These are phyloP conservation scores for Kluyveromyces starmeri DNA, from an alignment of 805 yeast species.

Conservation along the genomic window DNA sequence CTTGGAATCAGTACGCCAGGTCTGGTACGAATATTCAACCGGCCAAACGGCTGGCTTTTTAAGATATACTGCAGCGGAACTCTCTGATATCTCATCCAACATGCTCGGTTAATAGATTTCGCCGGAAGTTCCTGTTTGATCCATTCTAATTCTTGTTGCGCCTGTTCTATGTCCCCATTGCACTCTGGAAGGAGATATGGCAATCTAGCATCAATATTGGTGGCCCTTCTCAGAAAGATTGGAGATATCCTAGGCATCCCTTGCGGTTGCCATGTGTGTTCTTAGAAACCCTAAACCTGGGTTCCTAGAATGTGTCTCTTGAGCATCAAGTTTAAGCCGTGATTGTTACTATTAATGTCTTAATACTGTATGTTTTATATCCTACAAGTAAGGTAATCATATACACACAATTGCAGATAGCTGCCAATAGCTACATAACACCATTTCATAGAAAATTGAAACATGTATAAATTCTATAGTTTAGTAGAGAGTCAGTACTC, in stretches of 20 bases:
- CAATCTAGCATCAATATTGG: constrained; percentile 11
- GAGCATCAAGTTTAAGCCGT: no score
- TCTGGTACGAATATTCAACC: constrained; percentile 48
- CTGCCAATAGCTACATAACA: no score
- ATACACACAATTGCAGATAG: no score
- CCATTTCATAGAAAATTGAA: no score
- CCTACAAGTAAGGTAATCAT: no score
- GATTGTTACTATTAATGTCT: no score
- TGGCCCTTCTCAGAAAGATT: constrained; percentile 10
- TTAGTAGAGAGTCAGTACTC: constrained; percentile 9
- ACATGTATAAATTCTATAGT: no score
- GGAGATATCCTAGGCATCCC: constrained; percentile 22
- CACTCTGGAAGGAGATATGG: constrained; percentile 25
- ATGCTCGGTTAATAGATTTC: constrained; percentile 33
- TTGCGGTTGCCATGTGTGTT: no score
- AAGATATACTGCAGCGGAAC: constrained; percentile 80
- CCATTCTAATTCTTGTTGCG: constrained; percentile 24
- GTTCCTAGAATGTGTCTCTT: no score
- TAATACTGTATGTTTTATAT: no score
- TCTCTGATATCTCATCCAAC: constrained; percentile 39
- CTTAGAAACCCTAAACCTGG: no score
- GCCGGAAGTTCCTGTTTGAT: constrained; percentile 12
- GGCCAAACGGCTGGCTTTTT: constrained; percentile 82
- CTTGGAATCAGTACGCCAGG: constrained; percentile 77
- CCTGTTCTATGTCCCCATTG: constrained; percentile 13